Evolutionary conservation across 306 rosid genomes (phyloP).

Genomic region (Alnus glutinosa): DNA sequence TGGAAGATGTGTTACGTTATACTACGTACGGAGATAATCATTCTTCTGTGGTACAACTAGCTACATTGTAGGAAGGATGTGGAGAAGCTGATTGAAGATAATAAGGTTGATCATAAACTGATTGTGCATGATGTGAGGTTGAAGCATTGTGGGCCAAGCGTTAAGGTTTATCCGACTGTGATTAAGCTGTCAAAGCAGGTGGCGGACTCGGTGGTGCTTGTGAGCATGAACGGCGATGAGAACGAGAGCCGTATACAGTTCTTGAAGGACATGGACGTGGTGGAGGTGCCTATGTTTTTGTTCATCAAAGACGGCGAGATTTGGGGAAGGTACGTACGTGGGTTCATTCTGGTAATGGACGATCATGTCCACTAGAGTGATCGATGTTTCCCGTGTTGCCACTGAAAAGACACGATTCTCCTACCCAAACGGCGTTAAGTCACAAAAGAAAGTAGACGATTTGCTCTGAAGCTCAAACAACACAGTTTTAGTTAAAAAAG

Average conservation of each 20-base stretch:
- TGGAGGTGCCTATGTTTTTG: conserved; percentile 82
- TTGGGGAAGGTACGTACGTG: conserved; percentile 66
- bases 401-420: too few species aligned
- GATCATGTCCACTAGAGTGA: too few species aligned
- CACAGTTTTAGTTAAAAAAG: too few species aligned
- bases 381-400: too few species aligned
- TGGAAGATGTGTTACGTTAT: conserved; percentile 65
- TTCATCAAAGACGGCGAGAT: conserved; percentile 82
- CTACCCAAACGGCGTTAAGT: too few species aligned
- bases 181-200: conserved; percentile 69
- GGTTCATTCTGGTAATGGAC: conserved; percentile 43
- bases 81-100: conserved; percentile 67
- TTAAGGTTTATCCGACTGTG: conserved; percentile 92
- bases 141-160: conserved; percentile 94
- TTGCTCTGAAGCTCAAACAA: too few species aligned
- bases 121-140: conserved; percentile 89
- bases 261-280: conserved; percentile 76
- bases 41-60: conserved; percentile 61
- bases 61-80: conserved; percentile 71
- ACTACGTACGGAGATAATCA: conserved; percentile 79
- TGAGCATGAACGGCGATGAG: conserved; percentile 94
- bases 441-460: too few species aligned
- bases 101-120: conserved; percentile 61
- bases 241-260: conserved; percentile 82
- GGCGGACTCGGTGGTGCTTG: conserved; percentile 72